Evolutionary conservation across 148 eudicot genomes (phyloP).

Genomic region (Talinum fruticosum): DNA sequence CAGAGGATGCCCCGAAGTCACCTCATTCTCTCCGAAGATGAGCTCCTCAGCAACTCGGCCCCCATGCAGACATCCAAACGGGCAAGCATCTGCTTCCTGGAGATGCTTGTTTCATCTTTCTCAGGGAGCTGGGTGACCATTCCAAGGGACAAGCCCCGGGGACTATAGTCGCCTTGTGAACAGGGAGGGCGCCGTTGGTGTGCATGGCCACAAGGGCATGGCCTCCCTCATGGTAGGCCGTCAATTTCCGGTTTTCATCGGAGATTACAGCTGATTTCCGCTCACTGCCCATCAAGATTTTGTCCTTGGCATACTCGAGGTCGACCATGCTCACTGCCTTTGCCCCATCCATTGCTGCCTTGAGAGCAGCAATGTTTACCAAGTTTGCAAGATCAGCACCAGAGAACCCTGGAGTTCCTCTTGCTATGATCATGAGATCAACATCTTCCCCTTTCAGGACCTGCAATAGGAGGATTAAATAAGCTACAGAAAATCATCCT

Average conservation of each 20-base stretch:
- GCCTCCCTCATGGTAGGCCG: slow-evolving; percentile 96
- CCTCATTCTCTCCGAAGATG: slow-evolving; percentile 90
- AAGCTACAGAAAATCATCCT: neutral
- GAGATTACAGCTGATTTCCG: slow-evolving; percentile 97
- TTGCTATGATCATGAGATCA: slow-evolving; percentile 82
- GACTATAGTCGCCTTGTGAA: slow-evolving; percentile 94
- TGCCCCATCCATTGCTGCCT: slow-evolving; percentile 98
- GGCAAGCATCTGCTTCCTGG: slow-evolving; percentile 94
- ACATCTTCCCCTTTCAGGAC: slow-evolving; percentile 86
- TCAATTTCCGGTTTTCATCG: slow-evolving; percentile 66
- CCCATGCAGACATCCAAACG: slow-evolving; percentile 89
- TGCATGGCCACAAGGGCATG: slow-evolving; percentile 93
- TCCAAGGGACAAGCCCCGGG: slow-evolving; percentile 87
- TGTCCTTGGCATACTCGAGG: slow-evolving; percentile 91
- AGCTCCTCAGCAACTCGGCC: slow-evolving; percentile 98
- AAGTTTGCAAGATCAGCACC: slow-evolving; percentile 98
- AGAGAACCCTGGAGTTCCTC: slow-evolving; percentile 98
- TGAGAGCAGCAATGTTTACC: slow-evolving; percentile 87
- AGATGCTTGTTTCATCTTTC: slow-evolving; percentile 71
- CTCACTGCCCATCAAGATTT: slow-evolving; percentile 96
- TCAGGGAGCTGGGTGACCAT: slow-evolving; percentile 96
- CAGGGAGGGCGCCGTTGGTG: slow-evolving; percentile 89
- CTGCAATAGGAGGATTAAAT: slow-evolving; percentile 29
- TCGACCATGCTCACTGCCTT: slow-evolving; percentile 83
- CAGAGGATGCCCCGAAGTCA: slow-evolving; percentile 91